A percentile compares a stretch with the other conserved stretches of the same genome.
Evolutionary conservation across 1,284 basidiomycete genomes (phyloP).

Genomic region (Apiotrichum veenhuisii): DNA sequence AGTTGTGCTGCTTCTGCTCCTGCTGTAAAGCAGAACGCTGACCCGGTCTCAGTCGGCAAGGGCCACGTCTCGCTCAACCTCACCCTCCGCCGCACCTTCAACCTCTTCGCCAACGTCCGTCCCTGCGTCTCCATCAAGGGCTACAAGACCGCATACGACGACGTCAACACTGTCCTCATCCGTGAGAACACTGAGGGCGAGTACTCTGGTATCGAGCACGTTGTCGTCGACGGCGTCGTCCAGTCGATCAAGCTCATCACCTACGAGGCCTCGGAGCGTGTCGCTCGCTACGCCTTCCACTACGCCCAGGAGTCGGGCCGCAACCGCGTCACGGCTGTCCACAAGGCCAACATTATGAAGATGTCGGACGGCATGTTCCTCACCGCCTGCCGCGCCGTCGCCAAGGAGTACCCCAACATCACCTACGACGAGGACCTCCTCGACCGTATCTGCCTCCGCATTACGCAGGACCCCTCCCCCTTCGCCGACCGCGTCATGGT

Average conservation of each 20-base stretch:
- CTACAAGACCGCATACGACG: slow-evolving; percentile 96
- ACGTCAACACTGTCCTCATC: slow-evolving; percentile 97
- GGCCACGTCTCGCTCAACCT: slow-evolving; percentile 98
- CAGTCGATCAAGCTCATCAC: slow-evolving; percentile 99
- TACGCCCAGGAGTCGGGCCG: slow-evolving; percentile 86
- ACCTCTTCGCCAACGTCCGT: slow-evolving; percentile 96
- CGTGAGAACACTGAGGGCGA: slow-evolving; percentile 99
- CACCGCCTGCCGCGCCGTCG: slow-evolving; percentile 92
- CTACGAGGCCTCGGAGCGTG: slow-evolving; percentile 97
- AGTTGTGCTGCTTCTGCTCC: slow-evolving; percentile 22
- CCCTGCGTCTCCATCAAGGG: slow-evolving; percentile 95
- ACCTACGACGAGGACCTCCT: slow-evolving; percentile 94
- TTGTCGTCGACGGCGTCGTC: slow-evolving; percentile 95
- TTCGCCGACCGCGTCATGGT: slow-evolving; percentile 99
- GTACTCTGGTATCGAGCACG: slow-evolving; percentile 98
- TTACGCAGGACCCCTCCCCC: slow-evolving; percentile 70
- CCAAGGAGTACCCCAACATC: slow-evolving; percentile 93
- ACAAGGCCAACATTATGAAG: slow-evolving; percentile 99
- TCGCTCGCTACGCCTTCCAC: slow-evolving; percentile 97
- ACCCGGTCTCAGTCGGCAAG: slow-evolving; percentile 76
- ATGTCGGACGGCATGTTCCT: slow-evolving; percentile 99
- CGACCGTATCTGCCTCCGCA: slow-evolving; percentile 90
- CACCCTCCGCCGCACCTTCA: slow-evolving; percentile 94
- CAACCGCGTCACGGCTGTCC: slow-evolving; percentile 93
- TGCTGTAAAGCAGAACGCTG: background rate